These are phyloP conservation scores for Rhizoclosmatium sp. DNA, from an alignment of 192 early-diverging fungal genomes.

Conservation along the genomic window DNA sequence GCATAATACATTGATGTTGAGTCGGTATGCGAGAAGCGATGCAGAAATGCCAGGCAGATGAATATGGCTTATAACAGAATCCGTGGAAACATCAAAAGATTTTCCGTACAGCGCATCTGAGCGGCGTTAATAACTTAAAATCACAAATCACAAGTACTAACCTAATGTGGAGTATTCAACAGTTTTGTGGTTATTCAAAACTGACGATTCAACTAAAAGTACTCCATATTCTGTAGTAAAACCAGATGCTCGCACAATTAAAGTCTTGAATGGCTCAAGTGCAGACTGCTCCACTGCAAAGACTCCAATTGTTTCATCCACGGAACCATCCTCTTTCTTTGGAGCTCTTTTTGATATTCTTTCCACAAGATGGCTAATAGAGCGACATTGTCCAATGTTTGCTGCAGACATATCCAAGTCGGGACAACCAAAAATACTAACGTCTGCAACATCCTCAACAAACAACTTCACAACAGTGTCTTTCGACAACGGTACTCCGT, in stretches of 20 bases:
- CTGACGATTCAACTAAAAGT: background rate
- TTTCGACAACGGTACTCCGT: background rate
- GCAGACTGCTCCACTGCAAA: background rate
- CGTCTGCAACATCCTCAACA: background rate
- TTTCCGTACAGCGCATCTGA: background rate
- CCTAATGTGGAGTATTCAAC: background rate
- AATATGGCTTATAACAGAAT: background rate
- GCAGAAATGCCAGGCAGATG: background rate
- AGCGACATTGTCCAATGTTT: background rate
- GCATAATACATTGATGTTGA: background rate
- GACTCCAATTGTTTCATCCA: slow-evolving; percentile 1
- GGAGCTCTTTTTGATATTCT: background rate
- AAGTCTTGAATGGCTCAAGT: background rate
- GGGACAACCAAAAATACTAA: background rate
- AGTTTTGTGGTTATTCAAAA: background rate
- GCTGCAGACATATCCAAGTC: background rate
- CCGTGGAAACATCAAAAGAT: background rate
- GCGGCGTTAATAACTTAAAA: background rate
- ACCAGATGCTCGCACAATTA: background rate
- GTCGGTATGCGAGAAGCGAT: slow-evolving; percentile 5
- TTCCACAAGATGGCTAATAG: background rate
- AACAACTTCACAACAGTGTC: background rate
- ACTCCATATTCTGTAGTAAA: background rate
- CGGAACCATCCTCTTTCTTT: slow-evolving; percentile 10
- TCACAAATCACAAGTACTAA: background rate